Evolutionary conservation across 2,329 filamentous ascomycete species (phyloP).

Genomic region (Onygena corvina): DNA sequence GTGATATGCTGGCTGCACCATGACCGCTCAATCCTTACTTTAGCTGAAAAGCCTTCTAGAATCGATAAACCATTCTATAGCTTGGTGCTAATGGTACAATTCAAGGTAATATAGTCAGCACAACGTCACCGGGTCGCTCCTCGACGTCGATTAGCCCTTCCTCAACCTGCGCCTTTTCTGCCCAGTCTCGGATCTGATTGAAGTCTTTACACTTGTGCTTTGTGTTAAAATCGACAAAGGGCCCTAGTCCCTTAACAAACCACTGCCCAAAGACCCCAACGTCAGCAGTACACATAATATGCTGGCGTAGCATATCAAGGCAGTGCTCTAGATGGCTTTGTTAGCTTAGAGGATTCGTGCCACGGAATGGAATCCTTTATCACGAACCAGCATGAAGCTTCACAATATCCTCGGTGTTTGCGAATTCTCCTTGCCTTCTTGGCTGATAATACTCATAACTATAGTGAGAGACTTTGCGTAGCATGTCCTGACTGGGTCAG

Average conservation of each 20-base stretch:
- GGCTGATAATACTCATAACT: slow-evolving; percentile 15
- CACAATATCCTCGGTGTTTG: slow-evolving; percentile 44
- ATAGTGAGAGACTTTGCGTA: slow-evolving; percentile 21
- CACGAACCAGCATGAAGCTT: slow-evolving; percentile 33
- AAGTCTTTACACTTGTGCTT: slow-evolving; percentile 14
- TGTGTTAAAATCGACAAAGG: slow-evolving; percentile 34
- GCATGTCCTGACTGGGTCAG: slow-evolving; percentile 20
- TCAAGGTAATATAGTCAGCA: slow-evolving; percentile 11
- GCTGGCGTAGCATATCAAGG: slow-evolving; percentile 15
- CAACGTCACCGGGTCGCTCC: slow-evolving; percentile 8
- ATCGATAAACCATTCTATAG: too few species aligned
- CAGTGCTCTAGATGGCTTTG: slow-evolving; percentile 17
- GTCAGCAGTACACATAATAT: slow-evolving; percentile 15
- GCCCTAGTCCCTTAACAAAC: slow-evolving; percentile 8
- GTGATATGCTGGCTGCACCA: too few species aligned
- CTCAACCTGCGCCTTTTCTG: slow-evolving; percentile 21
- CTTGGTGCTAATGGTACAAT: too few species aligned
- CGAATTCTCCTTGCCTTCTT: slow-evolving; percentile 42
- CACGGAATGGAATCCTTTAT: neutral
- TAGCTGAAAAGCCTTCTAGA: too few species aligned
- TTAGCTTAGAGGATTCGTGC: neutral
- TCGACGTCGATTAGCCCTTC: neutral
- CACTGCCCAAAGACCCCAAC: slow-evolving; percentile 11
- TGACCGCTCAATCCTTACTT: too few species aligned
- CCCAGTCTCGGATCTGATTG: slow-evolving; percentile 12